A percentile compares a stretch with the other conserved stretches of the same genome.
Evolutionary conservation across 257 asterid species (phyloP).

Genomic region (Haberlea rhodopensis): DNA sequence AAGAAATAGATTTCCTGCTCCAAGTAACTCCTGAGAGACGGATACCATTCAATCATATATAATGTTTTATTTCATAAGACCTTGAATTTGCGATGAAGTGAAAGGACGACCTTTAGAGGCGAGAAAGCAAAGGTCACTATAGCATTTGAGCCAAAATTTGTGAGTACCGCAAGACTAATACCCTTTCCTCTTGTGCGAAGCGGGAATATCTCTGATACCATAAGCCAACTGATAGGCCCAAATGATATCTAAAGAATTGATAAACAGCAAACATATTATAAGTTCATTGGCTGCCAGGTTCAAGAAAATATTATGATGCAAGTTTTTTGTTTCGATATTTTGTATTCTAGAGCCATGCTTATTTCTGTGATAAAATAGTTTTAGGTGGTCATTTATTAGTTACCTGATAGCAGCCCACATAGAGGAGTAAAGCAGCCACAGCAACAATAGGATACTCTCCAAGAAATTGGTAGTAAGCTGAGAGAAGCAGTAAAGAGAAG

Average conservation of each 20-base stretch:
- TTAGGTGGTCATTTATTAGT: slow-evolving; percentile 2
- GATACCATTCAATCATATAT: slow-evolving; percentile 5
- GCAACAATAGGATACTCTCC: slow-evolving; percentile 81
- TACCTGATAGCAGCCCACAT: slow-evolving; percentile 98
- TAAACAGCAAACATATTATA: background rate
- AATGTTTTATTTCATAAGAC: background rate
- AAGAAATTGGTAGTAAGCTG: slow-evolving; percentile 92
- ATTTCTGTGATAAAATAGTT: slow-evolving; percentile 8
- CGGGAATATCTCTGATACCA: slow-evolving; percentile 98
- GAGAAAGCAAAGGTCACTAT: slow-evolving; percentile 93
- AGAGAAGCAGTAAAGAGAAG: slow-evolving; percentile 78
- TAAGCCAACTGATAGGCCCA: slow-evolving; percentile 99
- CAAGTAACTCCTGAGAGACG: slow-evolving; percentile 68
- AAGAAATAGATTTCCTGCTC: slow-evolving; percentile 87
- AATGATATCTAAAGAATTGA: slow-evolving; percentile 67
- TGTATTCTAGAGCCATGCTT: background rate
- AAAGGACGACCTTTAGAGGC: slow-evolving; percentile 64
- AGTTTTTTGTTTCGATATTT: background rate
- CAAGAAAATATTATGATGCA: slow-evolving; percentile 1
- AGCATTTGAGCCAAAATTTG: slow-evolving; percentile 93
- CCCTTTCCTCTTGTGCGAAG: slow-evolving; percentile 95
- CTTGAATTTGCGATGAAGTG: background rate
- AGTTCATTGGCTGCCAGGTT: background rate
- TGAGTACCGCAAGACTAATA: slow-evolving; percentile 94
- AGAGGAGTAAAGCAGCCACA: slow-evolving; percentile 88